A percentile compares a stretch with the other conserved stretches of the same genome.
Conservation (phyloP, 1,139 yeast species). For the Candida tunisiensis region DNA sequence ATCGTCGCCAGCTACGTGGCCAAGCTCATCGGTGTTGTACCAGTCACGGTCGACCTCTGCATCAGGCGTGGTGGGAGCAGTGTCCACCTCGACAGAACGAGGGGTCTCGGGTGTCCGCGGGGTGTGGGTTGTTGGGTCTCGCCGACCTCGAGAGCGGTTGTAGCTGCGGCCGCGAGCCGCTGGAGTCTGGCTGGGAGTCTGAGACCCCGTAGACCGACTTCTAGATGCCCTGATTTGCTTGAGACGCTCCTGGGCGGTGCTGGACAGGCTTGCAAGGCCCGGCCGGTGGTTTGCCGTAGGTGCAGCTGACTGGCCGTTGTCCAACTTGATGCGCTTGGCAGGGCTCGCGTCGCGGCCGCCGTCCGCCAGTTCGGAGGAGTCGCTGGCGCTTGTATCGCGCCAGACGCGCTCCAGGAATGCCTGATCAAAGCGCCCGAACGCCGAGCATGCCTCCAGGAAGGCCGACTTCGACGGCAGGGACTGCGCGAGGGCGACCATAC, state of each 20-base stretch:
- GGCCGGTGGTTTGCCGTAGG: slow-evolving; percentile 1
- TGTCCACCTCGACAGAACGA: neutral
- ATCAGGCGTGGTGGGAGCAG: neutral
- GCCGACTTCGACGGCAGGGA: slow-evolving; percentile 3
- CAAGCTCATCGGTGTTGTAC: slow-evolving; percentile 21
- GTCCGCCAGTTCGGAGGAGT: neutral
- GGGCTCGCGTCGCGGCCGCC: neutral
- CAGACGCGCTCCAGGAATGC: slow-evolving; percentile 4
- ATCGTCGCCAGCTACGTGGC: slow-evolving; percentile 20
- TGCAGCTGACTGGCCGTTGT: neutral
- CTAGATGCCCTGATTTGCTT: neutral
- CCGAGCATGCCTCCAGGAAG: slow-evolving; percentile 13
- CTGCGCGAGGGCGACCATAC: neutral
- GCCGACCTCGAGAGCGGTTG: too few species aligned
- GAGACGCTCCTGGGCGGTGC: neutral
- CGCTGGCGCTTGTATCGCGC: neutral
- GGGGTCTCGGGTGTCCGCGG: neutral
- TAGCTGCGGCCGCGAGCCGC: too few species aligned
- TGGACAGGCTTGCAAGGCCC: neutral
- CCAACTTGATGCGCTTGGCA: neutral
- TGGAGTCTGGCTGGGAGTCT: neutral
- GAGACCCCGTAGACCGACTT: neutral
- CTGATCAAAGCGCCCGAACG: slow-evolving; percentile 14
- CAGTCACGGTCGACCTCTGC: slow-evolving; percentile 18
- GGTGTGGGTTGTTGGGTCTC: neutral